A percentile compares a stretch with the other conserved stretches of the same genome.
Evolutionary conservation across 2,329 filamentous ascomycete species (phyloP).

Genomic region (Fusarium nisikadoi): DNA sequence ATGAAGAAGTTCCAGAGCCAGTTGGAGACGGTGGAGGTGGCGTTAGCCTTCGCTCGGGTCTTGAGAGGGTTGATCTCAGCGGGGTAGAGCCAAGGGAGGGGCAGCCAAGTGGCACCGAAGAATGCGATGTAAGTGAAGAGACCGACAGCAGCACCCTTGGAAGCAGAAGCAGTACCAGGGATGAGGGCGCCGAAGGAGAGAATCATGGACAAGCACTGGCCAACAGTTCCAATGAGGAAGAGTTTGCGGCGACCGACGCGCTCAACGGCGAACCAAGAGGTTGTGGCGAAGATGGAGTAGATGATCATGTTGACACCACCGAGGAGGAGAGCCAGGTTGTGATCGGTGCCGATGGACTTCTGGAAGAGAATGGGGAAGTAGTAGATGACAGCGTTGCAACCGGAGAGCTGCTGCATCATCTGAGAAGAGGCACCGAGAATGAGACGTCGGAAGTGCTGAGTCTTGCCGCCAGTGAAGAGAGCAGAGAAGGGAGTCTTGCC

Average conservation of each 20-base stretch:
- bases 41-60: conserved; percentile 66
- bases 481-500: conserved; percentile 61
- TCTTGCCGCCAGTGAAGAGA: conserved; percentile 70
- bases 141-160: conserved; percentile 75
- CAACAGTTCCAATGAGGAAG: conserved; percentile 57
- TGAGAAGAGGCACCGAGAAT: conserved; percentile 68
- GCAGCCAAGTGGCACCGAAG: conserved; percentile 73
- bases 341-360: conserved; percentile 39
- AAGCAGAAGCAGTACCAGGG: conserved; percentile 63
- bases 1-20: conserved; percentile 77
- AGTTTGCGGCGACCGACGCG: conserved; percentile 58
- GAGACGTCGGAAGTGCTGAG: conserved; percentile 73
- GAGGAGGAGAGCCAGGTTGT: conserved; percentile 61
- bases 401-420: conserved; percentile 71
- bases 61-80: conserved; percentile 70
- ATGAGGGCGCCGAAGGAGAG: conserved; percentile 72
- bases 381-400: conserved; percentile 69
- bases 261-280: conserved; percentile 65
- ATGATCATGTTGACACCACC: conserved; percentile 64
- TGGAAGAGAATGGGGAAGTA: conserved; percentile 69
- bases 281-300: conserved; percentile 66
- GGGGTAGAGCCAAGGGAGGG: conserved; percentile 69
- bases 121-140: conserved; percentile 77
- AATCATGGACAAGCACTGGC: conserved; percentile 67
- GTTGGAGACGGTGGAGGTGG: conserved; percentile 66